Conservation (phyloP, 2,329 filamentous ascomycete genomes). For the Aspergillus novofumigatus region DNA sequence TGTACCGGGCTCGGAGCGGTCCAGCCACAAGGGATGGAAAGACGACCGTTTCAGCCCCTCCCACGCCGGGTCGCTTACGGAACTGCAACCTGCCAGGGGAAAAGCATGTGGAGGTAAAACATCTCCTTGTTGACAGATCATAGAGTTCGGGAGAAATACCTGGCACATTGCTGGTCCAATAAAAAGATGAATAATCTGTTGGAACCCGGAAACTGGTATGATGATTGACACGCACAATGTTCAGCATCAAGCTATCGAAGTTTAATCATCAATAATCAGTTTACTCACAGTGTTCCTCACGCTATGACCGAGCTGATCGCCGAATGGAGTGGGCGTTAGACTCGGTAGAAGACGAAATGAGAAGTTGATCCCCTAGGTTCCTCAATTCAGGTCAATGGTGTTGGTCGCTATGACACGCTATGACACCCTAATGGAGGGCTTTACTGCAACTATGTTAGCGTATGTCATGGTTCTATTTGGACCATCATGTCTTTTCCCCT, state of each 20-base stretch:
- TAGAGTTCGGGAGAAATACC: too few species aligned
- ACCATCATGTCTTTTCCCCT: not conserved
- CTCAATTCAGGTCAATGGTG: not conserved
- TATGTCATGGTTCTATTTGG: not conserved
- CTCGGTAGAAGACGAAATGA: not conserved
- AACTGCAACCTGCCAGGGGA: not conserved
- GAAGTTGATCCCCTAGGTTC: not conserved
- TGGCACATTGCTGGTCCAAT: too few species aligned
- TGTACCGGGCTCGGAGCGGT: not conserved
- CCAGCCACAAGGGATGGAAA: conserved; percentile 14
- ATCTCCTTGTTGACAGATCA: too few species aligned
- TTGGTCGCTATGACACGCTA: not conserved
- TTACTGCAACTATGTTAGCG: not conserved
- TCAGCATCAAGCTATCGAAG: not conserved
- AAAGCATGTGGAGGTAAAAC: not conserved
- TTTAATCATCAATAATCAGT: not conserved
- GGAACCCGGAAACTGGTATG: not conserved
- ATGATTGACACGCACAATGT: not conserved
- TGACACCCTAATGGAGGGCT: not conserved
- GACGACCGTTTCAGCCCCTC: conserved; percentile 11
- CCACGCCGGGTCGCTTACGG: not conserved
- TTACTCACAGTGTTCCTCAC: not conserved
- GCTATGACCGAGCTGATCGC: not conserved
- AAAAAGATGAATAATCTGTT: too few species aligned
- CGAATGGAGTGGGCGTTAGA: not conserved